These are phyloP conservation scores for Pythium aquatile DNA, from an alignment of 352 stramenopile genomes.

Conservation along the genomic window DNA sequence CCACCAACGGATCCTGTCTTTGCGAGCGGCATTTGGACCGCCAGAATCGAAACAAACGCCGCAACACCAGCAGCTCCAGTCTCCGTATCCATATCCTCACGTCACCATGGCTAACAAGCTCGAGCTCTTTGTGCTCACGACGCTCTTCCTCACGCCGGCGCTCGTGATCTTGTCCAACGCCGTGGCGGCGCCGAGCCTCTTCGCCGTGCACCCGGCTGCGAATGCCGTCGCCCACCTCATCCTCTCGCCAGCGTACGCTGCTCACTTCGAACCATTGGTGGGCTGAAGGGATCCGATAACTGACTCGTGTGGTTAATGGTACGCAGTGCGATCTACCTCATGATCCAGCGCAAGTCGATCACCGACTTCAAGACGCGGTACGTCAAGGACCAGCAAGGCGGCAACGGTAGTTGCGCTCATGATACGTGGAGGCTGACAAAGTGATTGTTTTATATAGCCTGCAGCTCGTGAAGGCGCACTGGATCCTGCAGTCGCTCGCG, in stretches of 20 bases:
- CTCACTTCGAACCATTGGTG: background rate
- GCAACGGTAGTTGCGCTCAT: too few relatives aligned
- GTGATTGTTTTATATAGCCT: conserved; percentile 8
- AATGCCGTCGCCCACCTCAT: conserved; percentile 64
- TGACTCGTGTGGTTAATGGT: background rate
- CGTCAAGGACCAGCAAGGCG: background rate
- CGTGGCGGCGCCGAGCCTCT: conserved; percentile 37
- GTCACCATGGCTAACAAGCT: conserved; percentile 49
- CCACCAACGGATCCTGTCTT: conserved; percentile 1
- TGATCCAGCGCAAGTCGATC: conserved; percentile 53
- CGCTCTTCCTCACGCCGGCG: conserved; percentile 47
- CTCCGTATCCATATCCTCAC: background rate
- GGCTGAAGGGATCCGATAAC: background rate
- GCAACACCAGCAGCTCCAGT: background rate
- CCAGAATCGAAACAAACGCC: conserved; percentile 16
- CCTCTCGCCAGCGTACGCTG: conserved; percentile 50
- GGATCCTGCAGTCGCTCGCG: conserved; percentile 43
- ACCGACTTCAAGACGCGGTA: conserved; percentile 48
- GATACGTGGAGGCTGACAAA: conserved; percentile 6
- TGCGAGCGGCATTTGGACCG: conserved; percentile 2
- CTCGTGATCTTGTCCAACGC: conserved; percentile 46
- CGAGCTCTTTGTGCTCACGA: conserved; percentile 52
- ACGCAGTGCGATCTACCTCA: conserved; percentile 50
- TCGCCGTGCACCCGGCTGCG: conserved; percentile 57
- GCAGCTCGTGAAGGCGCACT: conserved; percentile 43